Evolutionary conservation across 2,329 filamentous ascomycete species (phyloP).

Genomic region (Phialemoniopsis sp.): DNA sequence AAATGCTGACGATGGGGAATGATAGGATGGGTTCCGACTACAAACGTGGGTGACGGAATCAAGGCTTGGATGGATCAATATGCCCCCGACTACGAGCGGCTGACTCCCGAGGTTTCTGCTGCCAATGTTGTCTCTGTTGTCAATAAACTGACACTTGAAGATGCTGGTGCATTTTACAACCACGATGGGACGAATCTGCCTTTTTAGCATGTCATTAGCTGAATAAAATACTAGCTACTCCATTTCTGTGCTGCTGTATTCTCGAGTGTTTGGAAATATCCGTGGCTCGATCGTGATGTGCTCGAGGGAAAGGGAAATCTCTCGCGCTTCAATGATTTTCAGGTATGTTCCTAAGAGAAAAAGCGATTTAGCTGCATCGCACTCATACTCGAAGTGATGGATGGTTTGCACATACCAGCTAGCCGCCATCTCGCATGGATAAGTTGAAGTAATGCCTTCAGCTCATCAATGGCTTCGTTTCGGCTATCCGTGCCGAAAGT

Average conservation of each 20-base stretch:
- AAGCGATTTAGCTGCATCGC: too few species aligned
- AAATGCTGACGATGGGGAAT: background rate
- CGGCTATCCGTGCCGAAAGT: background rate
- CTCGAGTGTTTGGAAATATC: background rate
- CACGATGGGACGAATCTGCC: background rate
- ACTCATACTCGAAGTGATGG: background rate
- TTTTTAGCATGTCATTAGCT: too few species aligned
- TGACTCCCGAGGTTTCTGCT: background rate
- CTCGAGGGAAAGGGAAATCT: too few species aligned
- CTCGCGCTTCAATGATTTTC: too few species aligned
- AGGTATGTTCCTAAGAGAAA: too few species aligned
- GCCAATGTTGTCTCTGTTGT: constrained; percentile 1
- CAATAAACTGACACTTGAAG: background rate
- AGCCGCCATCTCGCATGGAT: background rate
- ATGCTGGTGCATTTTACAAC: constrained; percentile 1
- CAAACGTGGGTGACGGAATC: background rate
- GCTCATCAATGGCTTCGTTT: background rate
- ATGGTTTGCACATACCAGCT: background rate
- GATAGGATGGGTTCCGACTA: background rate
- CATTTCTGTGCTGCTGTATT: too few species aligned
- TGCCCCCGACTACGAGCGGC: background rate
- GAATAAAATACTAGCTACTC: too few species aligned
- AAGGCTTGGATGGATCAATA: background rate
- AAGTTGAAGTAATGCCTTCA: background rate
- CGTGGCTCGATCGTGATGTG: too few species aligned